phyloP scores from a whole-genome alignment of 805 yeast genomes.

The Myxozyma sirexii region DNA sequence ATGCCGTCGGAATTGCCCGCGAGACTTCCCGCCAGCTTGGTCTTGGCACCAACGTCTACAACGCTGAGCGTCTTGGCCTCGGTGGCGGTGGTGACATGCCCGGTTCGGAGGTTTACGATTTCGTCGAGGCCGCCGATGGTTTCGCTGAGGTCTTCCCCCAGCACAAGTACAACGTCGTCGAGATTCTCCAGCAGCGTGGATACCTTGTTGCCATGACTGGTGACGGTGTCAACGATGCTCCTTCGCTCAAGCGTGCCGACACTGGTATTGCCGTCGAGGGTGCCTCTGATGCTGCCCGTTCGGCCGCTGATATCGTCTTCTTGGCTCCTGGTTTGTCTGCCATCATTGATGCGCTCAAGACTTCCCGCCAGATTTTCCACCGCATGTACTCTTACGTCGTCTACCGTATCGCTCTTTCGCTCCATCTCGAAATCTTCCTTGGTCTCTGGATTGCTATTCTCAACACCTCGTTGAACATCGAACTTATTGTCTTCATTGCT shows the following conservation, averaged over 20 bases:
- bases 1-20: conserved; percentile 98
- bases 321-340: conserved; percentile 65
- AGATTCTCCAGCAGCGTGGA: conserved; percentile 65
- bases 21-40: conserved; percentile 98
- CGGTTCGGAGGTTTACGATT: conserved; percentile 66
- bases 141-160: conserved; percentile 75
- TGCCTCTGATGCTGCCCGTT: conserved; percentile 50
- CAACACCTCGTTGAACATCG: conserved; percentile 82
- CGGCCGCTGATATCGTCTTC: conserved; percentile 52
- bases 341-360: conserved; percentile 69
- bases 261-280: conserved; percentile 84
- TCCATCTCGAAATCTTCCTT: conserved; percentile 90
- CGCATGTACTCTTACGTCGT: conserved; percentile 98
- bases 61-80: conserved; percentile 94
- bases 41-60: conserved; percentile 92
- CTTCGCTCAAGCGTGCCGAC: conserved; percentile 69
- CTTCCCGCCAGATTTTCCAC: conserved; percentile 97
- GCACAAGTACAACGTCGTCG: conserved; percentile 68
- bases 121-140: conserved; percentile 90
- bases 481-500: conserved; percentile 93
- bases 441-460: conserved; percentile 97
- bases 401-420: conserved; percentile 94
- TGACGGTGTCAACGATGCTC: conserved; percentile 72
- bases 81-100: conserved; percentile 77
- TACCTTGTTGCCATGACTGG: conserved; percentile 72